Base-by-base conservation (phyloP, 192 early-diverging fungal species). In the Entophlyctis luteolus region DNA sequence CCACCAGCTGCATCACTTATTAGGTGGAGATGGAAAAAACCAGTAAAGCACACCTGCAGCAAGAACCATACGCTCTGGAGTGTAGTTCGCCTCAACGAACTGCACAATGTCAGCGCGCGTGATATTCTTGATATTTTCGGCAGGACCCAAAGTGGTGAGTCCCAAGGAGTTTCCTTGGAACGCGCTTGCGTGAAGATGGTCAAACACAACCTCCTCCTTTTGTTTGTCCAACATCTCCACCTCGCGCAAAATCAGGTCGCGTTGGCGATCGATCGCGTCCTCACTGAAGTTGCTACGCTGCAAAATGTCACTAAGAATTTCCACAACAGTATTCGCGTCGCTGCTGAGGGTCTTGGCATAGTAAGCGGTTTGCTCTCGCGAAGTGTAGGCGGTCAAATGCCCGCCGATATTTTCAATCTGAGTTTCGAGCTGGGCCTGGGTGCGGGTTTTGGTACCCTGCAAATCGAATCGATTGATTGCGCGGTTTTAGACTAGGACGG, bases 331-430 rank as follows among this genome's bases (percentile, higher is more conserved):
- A 28, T 87, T 81, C 39, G 94, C 89, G 73, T 98, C 94, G 56
- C 86, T 76, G 69, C 89, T 87, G 60, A 98, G 86, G 33, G 94
- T 81, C 78, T 96, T 96, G 62, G 96, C 96, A 73, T 95, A 96
- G 86, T 96, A 98, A 49, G 95, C 95, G 32, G 94, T 97, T 80
- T 98, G 96, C 77, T 98, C 96, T 65, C 96, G 88, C 27, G 96
- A 98, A 33, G 96, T 98, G 79, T 98, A 98, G 49, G 96, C 96
- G 79, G 97, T 98, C 72, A 98, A 79, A 77, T 98, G 94, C 42
- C 91, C 94, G 49, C 96, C 96, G 84, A 98, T 93, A 86, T 96
- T 96, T 78, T 98, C 96, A 62, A 98, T 95, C 75, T 88, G 87
- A 39, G 93, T 84, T 81, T 98, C 95, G 34, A 98, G 80, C 73